phyloP scores from a whole-genome alignment of 2,329 filamentous ascomycete species.

The Venturia oleaginea region DNA sequence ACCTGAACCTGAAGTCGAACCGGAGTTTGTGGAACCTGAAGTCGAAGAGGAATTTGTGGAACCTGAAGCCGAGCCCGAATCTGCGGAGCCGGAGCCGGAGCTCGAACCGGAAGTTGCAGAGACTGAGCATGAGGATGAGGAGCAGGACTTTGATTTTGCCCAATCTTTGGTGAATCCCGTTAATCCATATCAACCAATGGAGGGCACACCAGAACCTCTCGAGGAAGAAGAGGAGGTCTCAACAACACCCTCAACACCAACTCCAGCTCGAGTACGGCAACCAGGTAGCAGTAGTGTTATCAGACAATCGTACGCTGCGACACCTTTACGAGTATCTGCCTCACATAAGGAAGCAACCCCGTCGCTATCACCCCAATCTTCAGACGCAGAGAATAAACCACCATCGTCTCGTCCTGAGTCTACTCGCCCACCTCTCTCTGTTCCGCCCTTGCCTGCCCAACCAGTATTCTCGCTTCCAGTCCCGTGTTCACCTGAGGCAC shows the following conservation, averaged over 20 bases:
- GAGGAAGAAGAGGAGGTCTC: background rate
- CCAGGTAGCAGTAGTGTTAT: background rate
- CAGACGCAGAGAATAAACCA: conserved; percentile 71
- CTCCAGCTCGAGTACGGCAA: conserved; percentile 7
- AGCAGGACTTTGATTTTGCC: conserved; percentile 21
- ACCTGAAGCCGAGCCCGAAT: background rate
- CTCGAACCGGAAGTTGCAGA: conserved; percentile 20
- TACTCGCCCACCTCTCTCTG: conserved; percentile 18
- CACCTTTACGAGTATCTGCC: background rate
- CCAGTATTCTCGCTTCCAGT: conserved; percentile 7
- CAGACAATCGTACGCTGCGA: background rate
- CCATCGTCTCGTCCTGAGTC: conserved; percentile 54
- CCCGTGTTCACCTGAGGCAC: conserved; percentile 20
- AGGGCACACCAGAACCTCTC: conserved; percentile 6
- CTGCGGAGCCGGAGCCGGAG: conserved; percentile 33
- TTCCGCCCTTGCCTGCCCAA: conserved; percentile 6
- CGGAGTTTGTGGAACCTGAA: background rate
- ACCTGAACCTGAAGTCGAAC: conserved; percentile 12
- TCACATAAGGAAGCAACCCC: conserved; percentile 5
- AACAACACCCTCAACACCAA: conserved; percentile 8
- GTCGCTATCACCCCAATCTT: conserved; percentile 50
- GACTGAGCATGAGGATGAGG: conserved; percentile 40
- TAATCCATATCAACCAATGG: conserved; percentile 11
- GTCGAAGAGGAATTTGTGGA: conserved; percentile 15
- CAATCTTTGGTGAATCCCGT: conserved; percentile 5